Conservation (phyloP, 805 yeast genomes). For the Cyberlindnera xishuangbannaensis region DNA sequence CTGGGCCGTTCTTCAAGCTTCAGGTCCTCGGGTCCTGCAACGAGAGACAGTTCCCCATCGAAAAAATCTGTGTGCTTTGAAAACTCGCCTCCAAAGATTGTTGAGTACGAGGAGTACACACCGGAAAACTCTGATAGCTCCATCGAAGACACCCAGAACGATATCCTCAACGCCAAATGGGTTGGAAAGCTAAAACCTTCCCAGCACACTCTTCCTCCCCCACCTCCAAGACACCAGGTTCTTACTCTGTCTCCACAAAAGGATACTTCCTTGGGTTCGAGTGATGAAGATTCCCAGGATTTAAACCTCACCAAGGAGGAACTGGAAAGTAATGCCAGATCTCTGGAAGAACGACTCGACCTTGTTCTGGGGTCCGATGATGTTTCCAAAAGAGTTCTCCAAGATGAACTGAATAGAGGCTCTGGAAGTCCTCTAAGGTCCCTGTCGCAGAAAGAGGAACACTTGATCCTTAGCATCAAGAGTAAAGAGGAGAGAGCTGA, state of each 20-base stretch:
- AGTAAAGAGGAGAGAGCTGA: slow-evolving; percentile 17
- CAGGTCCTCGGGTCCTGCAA: slow-evolving; percentile 7
- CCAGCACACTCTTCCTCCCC: slow-evolving; percentile 33
- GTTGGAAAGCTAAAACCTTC: slow-evolving; percentile 11
- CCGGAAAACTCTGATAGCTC: slow-evolving; percentile 23
- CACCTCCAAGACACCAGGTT: slow-evolving; percentile 28
- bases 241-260: slow-evolving; percentile 20
- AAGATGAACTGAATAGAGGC: slow-evolving; percentile 21
- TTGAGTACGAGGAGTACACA: slow-evolving; percentile 28
- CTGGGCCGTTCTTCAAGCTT: slow-evolving; percentile 14
- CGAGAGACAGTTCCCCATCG: slow-evolving; percentile 28
- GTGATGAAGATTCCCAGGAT: slow-evolving; percentile 25
- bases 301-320: slow-evolving; percentile 25
- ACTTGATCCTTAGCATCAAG: slow-evolving; percentile 20
- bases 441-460: slow-evolving; percentile 19
- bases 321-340: slow-evolving; percentile 23
- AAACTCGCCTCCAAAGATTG: slow-evolving; percentile 32
- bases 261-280: slow-evolving; percentile 21
- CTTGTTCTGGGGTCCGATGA: slow-evolving; percentile 30
- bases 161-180: slow-evolving; percentile 25
- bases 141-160: slow-evolving; percentile 12
- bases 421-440: slow-evolving; percentile 22
- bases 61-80: slow-evolving; percentile 36
- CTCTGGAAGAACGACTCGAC: slow-evolving; percentile 40
- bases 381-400: slow-evolving; percentile 18